phyloP scores from a whole-genome alignment of 2,329 filamentous ascomycete genomes.

The Magnaporthiopsis incrustans region DNA sequence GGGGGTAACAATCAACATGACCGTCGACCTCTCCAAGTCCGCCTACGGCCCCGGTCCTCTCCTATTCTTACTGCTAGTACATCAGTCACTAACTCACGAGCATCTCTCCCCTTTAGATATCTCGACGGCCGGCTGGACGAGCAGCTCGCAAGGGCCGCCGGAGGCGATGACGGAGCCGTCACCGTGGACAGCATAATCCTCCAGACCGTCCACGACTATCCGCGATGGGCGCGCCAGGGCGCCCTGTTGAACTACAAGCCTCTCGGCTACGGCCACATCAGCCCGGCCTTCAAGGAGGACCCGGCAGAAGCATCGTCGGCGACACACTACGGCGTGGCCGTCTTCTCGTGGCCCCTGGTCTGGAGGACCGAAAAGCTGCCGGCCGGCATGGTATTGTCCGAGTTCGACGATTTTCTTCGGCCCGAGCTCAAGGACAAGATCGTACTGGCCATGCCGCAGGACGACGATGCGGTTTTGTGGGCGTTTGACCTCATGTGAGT shows the following conservation, averaged over 20 bases:
- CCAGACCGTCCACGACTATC: conserved; percentile 44
- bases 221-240: conserved; percentile 40
- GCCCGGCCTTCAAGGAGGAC: conserved; percentile 31
- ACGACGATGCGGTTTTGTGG: conserved; percentile 47
- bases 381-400: conserved; percentile 24
- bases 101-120: conserved; percentile 21
- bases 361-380: conserved; percentile 25
- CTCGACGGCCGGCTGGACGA: conserved; percentile 38
- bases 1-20: conserved; percentile 41
- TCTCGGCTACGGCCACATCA: conserved; percentile 33
- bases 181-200: conserved; percentile 38
- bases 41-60: too few relatives aligned
- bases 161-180: conserved; percentile 17
- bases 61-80: too few relatives aligned
- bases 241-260: conserved; percentile 42
- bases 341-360: conserved; percentile 29
- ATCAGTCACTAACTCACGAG: too few relatives aligned
- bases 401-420: conserved; percentile 35
- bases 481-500: conserved; percentile 40
- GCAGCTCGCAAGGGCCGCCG: conserved; percentile 25
- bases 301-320: conserved; percentile 15
- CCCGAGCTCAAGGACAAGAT: conserved; percentile 46
- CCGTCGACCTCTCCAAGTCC: conserved; percentile 46
- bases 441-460: conserved; percentile 47
- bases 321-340: conserved; percentile 33